Evolutionary conservation across 129 eudicot genomes (phyloP).

Genomic region (Saposhnikovia divaricata): DNA sequence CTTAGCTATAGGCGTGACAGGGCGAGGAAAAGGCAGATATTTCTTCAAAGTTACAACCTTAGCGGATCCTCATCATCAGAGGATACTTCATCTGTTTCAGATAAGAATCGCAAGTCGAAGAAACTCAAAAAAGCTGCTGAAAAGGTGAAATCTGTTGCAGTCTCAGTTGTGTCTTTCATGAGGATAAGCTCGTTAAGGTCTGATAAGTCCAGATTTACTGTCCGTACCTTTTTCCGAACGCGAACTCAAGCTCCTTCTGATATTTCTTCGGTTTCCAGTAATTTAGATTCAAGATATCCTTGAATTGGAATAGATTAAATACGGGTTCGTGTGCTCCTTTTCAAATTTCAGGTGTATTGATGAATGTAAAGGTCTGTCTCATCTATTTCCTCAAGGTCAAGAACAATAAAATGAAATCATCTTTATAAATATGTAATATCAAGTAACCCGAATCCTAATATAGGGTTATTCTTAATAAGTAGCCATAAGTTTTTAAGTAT

Average conservation of each 20-base stretch:
- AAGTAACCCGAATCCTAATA: neutral
- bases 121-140: constrained; percentile 38
- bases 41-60: constrained; percentile 32
- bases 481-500: neutral
- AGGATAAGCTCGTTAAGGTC: constrained; percentile 33
- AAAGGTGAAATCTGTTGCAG: constrained; percentile 41
- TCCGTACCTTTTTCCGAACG: constrained; percentile 30
- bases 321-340: neutral
- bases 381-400: neutral
- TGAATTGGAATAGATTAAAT: neutral
- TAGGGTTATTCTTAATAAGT: neutral
- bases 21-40: constrained; percentile 14
- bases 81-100: constrained; percentile 14
- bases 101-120: constrained; percentile 13
- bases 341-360: neutral
- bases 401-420: neutral
- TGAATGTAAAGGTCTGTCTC: neutral
- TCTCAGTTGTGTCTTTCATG: constrained; percentile 42
- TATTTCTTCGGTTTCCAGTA: constrained; percentile 1
- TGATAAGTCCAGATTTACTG: constrained; percentile 38
- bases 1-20: constrained; percentile 18
- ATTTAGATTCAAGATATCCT: neutral
- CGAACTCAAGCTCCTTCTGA: constrained; percentile 26
- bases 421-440: neutral
- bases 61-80: constrained; percentile 10